Base-by-base conservation (phyloP, 2,329 filamentous ascomycete genomes). In the Microcera coccophila region DNA sequence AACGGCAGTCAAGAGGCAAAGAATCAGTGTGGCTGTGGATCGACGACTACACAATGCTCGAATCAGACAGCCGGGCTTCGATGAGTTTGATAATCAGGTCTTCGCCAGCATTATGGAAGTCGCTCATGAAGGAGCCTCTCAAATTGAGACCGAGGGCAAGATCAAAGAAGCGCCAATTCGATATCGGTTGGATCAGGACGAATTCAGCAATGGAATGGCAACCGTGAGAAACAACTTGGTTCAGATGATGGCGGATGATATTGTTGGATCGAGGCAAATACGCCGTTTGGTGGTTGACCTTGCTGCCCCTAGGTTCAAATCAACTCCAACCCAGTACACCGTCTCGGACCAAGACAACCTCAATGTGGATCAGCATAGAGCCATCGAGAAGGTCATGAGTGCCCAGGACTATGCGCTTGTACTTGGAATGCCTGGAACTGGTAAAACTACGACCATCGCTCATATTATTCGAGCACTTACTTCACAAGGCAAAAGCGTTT, bases 191-290 rank as follows among this genome's bases (percentile, higher is more conserved):
- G 93, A 98, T 67, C 96, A 96, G 62, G 93, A 98, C 58, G 93
- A 98, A 61, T 98, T 98, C 66, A 95, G 89, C 67, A 97, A 95
- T 58, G 93, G 93, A 44, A 95, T 98, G 88, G 90, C 93, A 3
- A 85, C 86, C 21, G 87, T 95, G 35, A 83, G 93, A 40, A 96
- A 95, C 66, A 98, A 97, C 55, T 76, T 98, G 1, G 81, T 97
- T 22, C 87, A 90, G 53, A 79, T 95, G 57, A 97, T 98, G 90
- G 81, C 87, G 31, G 82, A 90, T 52, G 80, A 81, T 33, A 73
- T 84, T 2, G 84, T 81, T 54, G 84, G 84, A 36, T 82, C 87
- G 16, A 74, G 76, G 36, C 76, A 90, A 57, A 80, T 94, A 26
- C 82, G 90, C 42, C 78, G 81, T 17, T 73, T 97, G 28, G 85